Evolutionary conservation across 805 yeast species (phyloP).

Genomic region (Pichia californica): DNA sequence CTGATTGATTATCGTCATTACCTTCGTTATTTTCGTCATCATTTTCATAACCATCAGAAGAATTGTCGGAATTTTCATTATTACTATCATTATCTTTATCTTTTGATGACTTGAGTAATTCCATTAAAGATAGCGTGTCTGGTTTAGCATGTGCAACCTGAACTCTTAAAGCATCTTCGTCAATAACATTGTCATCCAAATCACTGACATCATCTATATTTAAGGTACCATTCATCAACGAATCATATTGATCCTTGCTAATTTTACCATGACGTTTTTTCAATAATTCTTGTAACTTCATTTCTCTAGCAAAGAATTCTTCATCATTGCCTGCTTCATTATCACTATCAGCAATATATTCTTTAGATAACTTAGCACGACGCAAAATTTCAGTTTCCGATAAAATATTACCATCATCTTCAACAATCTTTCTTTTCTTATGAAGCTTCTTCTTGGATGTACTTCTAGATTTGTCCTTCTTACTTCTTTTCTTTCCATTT

Average conservation of each 20-base stretch:
- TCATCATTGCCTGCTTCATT: slow-evolving; percentile 53
- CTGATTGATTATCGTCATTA: not conserved
- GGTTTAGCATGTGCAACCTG: slow-evolving; percentile 1
- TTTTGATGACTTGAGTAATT: not conserved
- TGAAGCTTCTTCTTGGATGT: slow-evolving; percentile 2
- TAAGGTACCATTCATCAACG: slow-evolving; percentile 7
- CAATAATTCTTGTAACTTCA: slow-evolving; percentile 35
- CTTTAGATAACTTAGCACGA: slow-evolving; percentile 39
- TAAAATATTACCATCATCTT: slow-evolving; percentile 26
- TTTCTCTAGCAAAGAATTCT: slow-evolving; percentile 52
- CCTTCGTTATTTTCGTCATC: not conserved
- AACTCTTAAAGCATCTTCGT: not conserved
- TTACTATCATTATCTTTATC: not conserved
- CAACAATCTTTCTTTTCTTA: slow-evolving; percentile 13
- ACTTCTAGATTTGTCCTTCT: slow-evolving; percentile 2
- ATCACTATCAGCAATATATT: slow-evolving; percentile 53
- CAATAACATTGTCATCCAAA: slow-evolving; percentile 10
- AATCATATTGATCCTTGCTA: slow-evolving; percentile 24
- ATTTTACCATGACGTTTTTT: slow-evolving; percentile 21
- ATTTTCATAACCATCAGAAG: slow-evolving; percentile 2
- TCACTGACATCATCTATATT: slow-evolving; percentile 9
- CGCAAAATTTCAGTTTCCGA: slow-evolving; percentile 13
- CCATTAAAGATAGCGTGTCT: not conserved
- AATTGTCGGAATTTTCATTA: not conserved
- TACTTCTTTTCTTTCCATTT: slow-evolving; percentile 7